Evolutionary conservation across 2,329 filamentous ascomycete genomes (phyloP), one percentile per base, ranked within the genome.

Genomic region (Exophiala oligosperma): DNA sequence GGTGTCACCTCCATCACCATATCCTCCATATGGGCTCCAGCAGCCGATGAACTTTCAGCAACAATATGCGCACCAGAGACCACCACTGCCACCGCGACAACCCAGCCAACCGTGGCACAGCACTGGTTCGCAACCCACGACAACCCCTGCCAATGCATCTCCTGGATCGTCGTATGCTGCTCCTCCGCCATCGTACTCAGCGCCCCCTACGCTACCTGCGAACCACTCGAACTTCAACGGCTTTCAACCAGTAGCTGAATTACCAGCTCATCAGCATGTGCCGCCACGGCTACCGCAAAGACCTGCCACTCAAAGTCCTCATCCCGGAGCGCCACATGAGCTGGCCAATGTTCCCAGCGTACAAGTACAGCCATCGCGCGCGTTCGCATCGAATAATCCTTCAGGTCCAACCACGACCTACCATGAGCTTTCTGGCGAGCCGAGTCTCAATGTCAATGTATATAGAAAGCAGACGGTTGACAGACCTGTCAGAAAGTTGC

Each of bases 361-460:
- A 40, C 37, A 40, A 17, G n/a, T 40, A 17, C 37, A 40, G 26
- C 26, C 26, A 28, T 4, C 26, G 26, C 4, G 26, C 26, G 26
- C 4, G 4, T 28, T 28, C 26, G 7, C 26, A 4, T 28, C 26
- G 26, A 28, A 28, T 28, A 49, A n/a, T 14, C 41, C 28, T 14
- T 49, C 41, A n/a, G 17, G 29, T 23, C 4, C 28, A 14, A 43
- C 32, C 6, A 28, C 23, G 5, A 43, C 38, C n/a, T 60, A 53
- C 14, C 28, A 60, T 52, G 57, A 60, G 46, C 53, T 57, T 54
- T 38, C 50, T 23, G 58, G 54, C n/a, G 49, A 48, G 29, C 29
- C 43, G 12, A 17, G 12, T 17, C n/a, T 17, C 37, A 40, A 17
- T 9, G 12, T 17, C n/a, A 4, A 40, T 40, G 37, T 12, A 4